Conservation (phyloP, 108 stramenopile species). For the Nitzschia sp. region DNA sequence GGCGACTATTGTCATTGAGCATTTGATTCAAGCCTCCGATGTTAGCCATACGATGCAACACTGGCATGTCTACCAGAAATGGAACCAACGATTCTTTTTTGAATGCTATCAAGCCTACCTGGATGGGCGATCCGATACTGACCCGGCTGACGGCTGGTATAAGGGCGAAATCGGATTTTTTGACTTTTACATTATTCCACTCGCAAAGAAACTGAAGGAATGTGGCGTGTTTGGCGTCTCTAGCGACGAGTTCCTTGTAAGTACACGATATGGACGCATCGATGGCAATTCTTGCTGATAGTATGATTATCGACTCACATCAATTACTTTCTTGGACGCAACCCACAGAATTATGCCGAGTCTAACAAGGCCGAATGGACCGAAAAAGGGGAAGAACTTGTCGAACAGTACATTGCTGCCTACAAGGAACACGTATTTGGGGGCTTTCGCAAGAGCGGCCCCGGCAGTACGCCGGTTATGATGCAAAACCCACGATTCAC, state of each 20-base stretch:
- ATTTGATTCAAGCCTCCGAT: slow-evolving; percentile 56
- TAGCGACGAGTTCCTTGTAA: slow-evolving; percentile 51
- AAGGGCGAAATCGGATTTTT: slow-evolving; percentile 62
- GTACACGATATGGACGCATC: too few relatives aligned
- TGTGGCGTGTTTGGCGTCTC: slow-evolving; percentile 58
- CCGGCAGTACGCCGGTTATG: too few relatives aligned
- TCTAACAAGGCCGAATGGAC: slow-evolving; percentile 47
- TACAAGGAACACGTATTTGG: slow-evolving; percentile 13
- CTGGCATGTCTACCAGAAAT: slow-evolving; percentile 54
- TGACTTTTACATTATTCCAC: slow-evolving; percentile 62
- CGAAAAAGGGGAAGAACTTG: slow-evolving; percentile 44
- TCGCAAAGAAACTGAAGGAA: slow-evolving; percentile 58
- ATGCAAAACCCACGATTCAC: too few relatives aligned
- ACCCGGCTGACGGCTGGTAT: slow-evolving; percentile 63
- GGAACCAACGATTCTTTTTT: slow-evolving; percentile 58
- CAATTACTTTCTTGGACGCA: too few relatives aligned
- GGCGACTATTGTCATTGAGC: slow-evolving; percentile 50
- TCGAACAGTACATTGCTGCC: slow-evolving; percentile 13
- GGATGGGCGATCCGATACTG: slow-evolving; percentile 39
- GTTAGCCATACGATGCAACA: slow-evolving; percentile 64
- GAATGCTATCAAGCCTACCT: slow-evolving; percentile 55
- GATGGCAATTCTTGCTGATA: too few relatives aligned
- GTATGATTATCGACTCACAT: too few relatives aligned
- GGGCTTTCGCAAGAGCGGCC: background rate
- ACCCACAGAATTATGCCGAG: slow-evolving; percentile 47